Conservation (phyloP, 257 asterid genomes). For the Voacanga thouarsii region DNA sequence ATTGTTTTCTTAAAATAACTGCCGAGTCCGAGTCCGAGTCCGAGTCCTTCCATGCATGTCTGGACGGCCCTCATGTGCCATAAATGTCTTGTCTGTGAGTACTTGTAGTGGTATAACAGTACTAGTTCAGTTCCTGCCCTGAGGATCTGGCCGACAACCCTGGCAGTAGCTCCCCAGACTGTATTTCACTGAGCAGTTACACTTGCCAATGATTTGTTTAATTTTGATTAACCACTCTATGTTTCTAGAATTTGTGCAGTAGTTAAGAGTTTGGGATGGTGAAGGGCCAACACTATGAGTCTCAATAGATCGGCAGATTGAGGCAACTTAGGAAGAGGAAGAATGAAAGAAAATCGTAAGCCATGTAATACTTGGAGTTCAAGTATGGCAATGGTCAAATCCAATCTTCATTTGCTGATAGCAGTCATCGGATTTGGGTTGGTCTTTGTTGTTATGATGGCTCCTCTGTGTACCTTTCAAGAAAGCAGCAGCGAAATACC, state of each 20-base stretch:
- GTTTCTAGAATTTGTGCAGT: background rate
- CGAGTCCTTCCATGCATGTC: background rate
- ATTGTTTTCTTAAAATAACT: no score
- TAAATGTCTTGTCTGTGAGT: constrained; percentile 2
- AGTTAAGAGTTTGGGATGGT: background rate
- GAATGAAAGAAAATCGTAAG: constrained; percentile 11
- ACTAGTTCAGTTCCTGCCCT: background rate
- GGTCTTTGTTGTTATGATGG: constrained; percentile 15
- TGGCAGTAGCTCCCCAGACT: background rate
- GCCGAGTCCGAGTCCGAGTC: background rate
- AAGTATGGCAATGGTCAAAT: background rate
- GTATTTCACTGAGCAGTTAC: background rate
- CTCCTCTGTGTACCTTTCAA: constrained; percentile 10
- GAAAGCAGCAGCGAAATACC: background rate
- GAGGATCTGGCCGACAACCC: background rate
- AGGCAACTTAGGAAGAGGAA: background rate
- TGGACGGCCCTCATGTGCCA: background rate
- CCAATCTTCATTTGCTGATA: constrained; percentile 4
- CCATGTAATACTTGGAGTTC: background rate
- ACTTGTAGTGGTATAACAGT: background rate
- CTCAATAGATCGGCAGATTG: background rate
- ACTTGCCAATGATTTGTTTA: background rate
- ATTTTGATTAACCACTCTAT: background rate
- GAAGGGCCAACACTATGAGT: background rate
- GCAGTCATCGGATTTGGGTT: background rate